Evolutionary conservation across 352 stramenopile genomes (phyloP), one percentile per base, ranked within the genome.

Genomic region (Phytopythium sindhum): DNA sequence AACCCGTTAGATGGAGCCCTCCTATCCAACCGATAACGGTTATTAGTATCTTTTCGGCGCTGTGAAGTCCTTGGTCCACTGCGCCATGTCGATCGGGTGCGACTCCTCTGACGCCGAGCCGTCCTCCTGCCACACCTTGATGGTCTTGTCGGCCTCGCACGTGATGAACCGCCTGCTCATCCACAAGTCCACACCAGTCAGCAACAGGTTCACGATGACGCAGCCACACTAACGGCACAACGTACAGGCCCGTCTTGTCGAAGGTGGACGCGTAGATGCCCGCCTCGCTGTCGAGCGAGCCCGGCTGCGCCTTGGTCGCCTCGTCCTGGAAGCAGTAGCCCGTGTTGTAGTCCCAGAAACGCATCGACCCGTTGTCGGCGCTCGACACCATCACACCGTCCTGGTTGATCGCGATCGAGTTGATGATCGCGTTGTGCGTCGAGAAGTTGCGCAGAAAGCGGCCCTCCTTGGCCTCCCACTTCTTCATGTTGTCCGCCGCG

Each of bases 91-190:
- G 63, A 99, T 98, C 26, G 97, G 97, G 72, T 99, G 88, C 42
- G 85, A 96, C 63, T 99, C 86, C 57, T 98, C 90, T n/a, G 90
- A 98, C 0, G 97, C 97, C 9, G 93, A 80, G 24, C 89, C 75
- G 68, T 99, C 96, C 67, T 98, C 93, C 63, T 98, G 96, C 97
- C 97, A 99, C 65, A 99, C 97, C 68, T 99, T 99, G 73, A 99
- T 98, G 4, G 95, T 99, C 80, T 99, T 99, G 80, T 99, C 98
- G 0, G 97, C 97, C 74, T 99, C 98, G 62, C 96, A 98, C 21
- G 97, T 99, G 68, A 99, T 98, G 28, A 99, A 88, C 26, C 98
- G 90, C 53, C 95, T 99, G 51, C 45, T 47, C 29, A 61, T 31
- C 3, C 21, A 66, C 33, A 51, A 70, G 33, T n/a, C n/a, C 26